These are phyloP conservation scores for Eucalyptus curtisii DNA, from an alignment of 345 rosid species.

Conservation along the genomic window DNA sequence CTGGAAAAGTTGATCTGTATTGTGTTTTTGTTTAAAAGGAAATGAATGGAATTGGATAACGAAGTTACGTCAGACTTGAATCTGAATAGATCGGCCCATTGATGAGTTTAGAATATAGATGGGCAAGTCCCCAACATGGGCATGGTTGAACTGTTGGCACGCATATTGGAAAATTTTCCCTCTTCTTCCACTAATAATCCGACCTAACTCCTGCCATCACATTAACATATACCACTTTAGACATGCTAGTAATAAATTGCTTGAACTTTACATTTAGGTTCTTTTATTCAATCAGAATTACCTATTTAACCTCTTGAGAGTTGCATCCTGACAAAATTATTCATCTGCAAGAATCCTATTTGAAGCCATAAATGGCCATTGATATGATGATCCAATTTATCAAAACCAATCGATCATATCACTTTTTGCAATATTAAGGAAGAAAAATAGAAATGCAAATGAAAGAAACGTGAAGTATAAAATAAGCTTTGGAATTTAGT, in stretches of 20 bases:
- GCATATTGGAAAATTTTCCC: neutral
- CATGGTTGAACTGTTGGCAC: neutral
- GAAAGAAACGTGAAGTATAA: neutral
- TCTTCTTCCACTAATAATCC: neutral
- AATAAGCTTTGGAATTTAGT: neutral
- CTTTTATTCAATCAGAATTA: too few species aligned
- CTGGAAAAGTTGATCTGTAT: neutral
- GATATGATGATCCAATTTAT: rapidly evolving
- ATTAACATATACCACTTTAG: neutral
- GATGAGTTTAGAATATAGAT: neutral
- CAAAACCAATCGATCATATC: neutral
- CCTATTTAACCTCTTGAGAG: rapidly evolving
- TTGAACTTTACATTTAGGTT: neutral
- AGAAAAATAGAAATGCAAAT: neutral
- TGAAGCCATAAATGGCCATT: neutral
- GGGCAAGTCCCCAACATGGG: neutral
- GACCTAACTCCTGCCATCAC: neutral
- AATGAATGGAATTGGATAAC: neutral
- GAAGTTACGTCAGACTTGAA: neutral
- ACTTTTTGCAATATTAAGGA: neutral
- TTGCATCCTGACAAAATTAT: too few species aligned
- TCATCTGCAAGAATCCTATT: neutral
- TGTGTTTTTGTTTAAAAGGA: neutral
- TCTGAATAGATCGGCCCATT: neutral
- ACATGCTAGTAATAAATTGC: neutral